These are phyloP conservation scores for Yamadazyma diddensiae DNA, from an alignment of 1,139 yeast species.

Conservation along the genomic window DNA sequence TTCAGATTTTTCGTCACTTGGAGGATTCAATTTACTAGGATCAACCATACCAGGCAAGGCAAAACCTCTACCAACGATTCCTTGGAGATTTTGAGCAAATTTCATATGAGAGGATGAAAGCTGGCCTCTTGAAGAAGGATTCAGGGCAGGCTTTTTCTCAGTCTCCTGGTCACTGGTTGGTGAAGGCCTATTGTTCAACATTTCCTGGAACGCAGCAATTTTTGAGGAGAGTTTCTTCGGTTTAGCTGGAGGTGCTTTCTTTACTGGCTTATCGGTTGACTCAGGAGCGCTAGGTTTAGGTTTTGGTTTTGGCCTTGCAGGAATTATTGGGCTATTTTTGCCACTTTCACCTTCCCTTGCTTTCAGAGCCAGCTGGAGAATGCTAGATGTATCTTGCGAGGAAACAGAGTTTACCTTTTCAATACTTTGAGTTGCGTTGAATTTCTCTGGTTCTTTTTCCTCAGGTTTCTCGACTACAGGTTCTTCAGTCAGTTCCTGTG, in stretches of 20 bases:
- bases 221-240: slow-evolving; percentile 75
- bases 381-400: too few species aligned
- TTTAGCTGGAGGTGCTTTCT: slow-evolving; percentile 54
- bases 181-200: slow-evolving; percentile 40
- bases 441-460: too few species aligned
- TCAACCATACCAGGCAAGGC: slow-evolving; percentile 66
- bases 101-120: slow-evolving; percentile 36
- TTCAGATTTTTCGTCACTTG: slow-evolving; percentile 3
- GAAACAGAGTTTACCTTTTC: too few species aligned
- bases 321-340: slow-evolving; percentile 6
- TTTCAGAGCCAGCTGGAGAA: too few species aligned
- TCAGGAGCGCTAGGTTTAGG: slow-evolving; percentile 1
- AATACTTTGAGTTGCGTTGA: too few species aligned
- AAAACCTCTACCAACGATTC: slow-evolving; percentile 51
- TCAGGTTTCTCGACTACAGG: too few species aligned
- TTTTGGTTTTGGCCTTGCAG: slow-evolving; percentile 9
- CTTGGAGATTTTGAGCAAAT: slow-evolving; percentile 56
- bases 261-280: background rate
- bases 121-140: slow-evolving; percentile 8
- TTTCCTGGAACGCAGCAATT: slow-evolving; percentile 77
- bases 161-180: background rate
- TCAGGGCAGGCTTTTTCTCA: background rate
- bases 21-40: slow-evolving; percentile 11
- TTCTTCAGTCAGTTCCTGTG: too few species aligned
- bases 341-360: background rate